These are phyloP conservation scores for Stereocaulon alpinum DNA, from an alignment of 495 filamentous ascomycete genomes.

Conservation along the genomic window DNA sequence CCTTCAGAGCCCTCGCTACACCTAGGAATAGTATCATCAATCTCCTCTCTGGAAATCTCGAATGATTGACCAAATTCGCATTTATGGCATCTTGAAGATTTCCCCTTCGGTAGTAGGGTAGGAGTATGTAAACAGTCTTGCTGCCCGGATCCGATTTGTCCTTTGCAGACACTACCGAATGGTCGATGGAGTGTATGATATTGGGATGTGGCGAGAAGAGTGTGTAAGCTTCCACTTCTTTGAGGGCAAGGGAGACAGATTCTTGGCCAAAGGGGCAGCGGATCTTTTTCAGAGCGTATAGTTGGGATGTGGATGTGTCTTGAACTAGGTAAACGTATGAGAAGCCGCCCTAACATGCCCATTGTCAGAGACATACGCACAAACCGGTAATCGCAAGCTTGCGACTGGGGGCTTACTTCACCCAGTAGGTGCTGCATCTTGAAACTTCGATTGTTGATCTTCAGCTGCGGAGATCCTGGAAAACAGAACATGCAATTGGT, in stretches of 20 bases:
- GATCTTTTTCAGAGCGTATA: conserved; percentile 97
- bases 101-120: conserved; percentile 88
- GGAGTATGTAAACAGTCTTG: conserved; percentile 92
- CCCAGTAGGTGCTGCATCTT: conserved; percentile 89
- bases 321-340: conserved; percentile 98
- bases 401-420: conserved; percentile 46
- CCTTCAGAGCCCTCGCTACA: conserved; percentile 74
- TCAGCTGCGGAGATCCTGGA: conserved; percentile 81
- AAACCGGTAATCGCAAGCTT: not conserved
- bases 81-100: conserved; percentile 98
- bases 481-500: conserved; percentile 94
- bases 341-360: conserved; percentile 65
- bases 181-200: conserved; percentile 87
- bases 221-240: conserved; percentile 93
- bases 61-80: conserved; percentile 93
- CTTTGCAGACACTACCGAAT: conserved; percentile 55
- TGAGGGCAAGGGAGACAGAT: conserved; percentile 84
- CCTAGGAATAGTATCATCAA: conserved; percentile 87
- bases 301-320: conserved; percentile 65
- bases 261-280: conserved; percentile 95
- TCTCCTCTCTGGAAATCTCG: conserved; percentile 78
- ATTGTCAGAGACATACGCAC: not conserved
- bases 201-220: conserved; percentile 72
- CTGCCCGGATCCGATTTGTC: conserved; percentile 48
- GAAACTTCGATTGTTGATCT: conserved; percentile 90